Base-by-base conservation (phyloP, 495 filamentous ascomycete genomes). In the Lophium mytilinum region DNA sequence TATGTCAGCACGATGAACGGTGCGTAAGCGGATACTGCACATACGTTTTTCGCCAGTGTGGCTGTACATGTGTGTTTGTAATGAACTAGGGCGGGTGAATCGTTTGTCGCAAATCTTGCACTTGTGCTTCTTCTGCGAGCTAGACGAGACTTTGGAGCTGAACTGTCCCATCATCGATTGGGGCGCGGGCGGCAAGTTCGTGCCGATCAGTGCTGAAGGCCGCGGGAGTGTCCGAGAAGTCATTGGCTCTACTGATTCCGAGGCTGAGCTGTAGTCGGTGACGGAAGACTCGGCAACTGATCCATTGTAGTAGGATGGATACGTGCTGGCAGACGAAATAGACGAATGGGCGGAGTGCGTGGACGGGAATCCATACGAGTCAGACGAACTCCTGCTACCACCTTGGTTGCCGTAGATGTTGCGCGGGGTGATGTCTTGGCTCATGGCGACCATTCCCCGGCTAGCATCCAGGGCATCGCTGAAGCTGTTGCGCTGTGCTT, bases 31-130 rank as follows among this genome's bases (percentile, higher is more conserved):
- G 15, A n/a, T 18, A 11, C n/a, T 52, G 10, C 17, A 84, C 91
- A 85, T 80, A 96, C 91, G 93, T 74, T 98, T 98, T 72, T 98
- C 94, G 66, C 93, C 93, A 50, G 93, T 98, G 71, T 98, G 93
- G 70, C 90, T 96, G 73, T 98, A 98, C 84, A 96, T 97, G 67
- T 98, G 93, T 21, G 93, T 98, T 65, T 96, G 94, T 35, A 98
- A 72, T 7, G 93, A 98, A 67, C 92, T 96, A 0, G 93, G 93
- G 39, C 93, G 82, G 9, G 93, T 97, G 71, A 98, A 98, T 8
- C 93, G 83, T 82, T 98, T 98, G 74, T 97, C 93, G 77, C 93
- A 98, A 50, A 98, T 88, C 78, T 96, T 97, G 80, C 93, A 98
- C 74, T 96, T 96, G 76, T 98, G 93, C 78, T 97, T 98, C 83